phyloP scores from a whole-genome alignment of 495 filamentous ascomycete species.

The Bacidia gigantensis region DNA sequence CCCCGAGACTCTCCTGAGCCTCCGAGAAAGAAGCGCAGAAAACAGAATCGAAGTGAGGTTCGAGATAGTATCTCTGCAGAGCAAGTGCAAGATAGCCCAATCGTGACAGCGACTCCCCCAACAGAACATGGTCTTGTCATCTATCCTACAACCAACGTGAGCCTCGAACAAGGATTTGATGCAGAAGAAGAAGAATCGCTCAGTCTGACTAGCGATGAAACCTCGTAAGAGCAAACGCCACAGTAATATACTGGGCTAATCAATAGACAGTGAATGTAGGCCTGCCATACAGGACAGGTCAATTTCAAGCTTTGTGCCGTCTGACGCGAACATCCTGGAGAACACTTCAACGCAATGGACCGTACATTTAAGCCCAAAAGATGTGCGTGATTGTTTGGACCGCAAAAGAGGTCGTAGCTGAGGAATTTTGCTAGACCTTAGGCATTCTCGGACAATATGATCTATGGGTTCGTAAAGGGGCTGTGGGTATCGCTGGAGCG shows the following conservation, averaged over 20 bases:
- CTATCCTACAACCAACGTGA: no score
- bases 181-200: no score
- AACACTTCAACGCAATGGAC: conserved; percentile 11
- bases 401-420: conserved; percentile 1
- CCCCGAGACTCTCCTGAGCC: neutral
- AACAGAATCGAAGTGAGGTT: neutral
- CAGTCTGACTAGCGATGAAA: no score
- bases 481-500: conserved; percentile 52
- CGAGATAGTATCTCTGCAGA: neutral
- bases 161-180: no score
- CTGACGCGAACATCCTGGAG: conserved; percentile 20
- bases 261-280: no score
- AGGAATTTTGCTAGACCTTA: conserved; percentile 36
- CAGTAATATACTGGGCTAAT: no score
- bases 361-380: conserved; percentile 25
- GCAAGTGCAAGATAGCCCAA: no score
- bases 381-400: conserved; percentile 23
- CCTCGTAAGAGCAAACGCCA: no score
- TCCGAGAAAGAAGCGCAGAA: neutral
- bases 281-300: no score
- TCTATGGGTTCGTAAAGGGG: conserved; percentile 49
- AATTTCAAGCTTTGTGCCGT: conserved; percentile 21
- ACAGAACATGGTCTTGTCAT: no score
- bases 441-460: conserved; percentile 63
- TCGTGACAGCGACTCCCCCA: no score